Conservation (phyloP, 1,284 basidiomycete genomes). For the Malassezia globosa region DNA sequence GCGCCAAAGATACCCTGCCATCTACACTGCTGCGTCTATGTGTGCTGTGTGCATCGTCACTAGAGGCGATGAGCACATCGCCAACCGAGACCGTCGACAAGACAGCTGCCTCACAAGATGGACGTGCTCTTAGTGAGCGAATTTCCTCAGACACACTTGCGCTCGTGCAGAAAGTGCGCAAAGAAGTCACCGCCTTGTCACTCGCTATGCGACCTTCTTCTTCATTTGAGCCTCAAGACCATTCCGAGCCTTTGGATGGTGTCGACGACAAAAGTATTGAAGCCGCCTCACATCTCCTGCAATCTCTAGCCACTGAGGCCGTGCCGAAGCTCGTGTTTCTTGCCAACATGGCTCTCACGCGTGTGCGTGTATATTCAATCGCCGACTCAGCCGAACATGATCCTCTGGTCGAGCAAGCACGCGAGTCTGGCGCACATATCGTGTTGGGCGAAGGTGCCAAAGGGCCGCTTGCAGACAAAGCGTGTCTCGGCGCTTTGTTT, state of each 20-base stretch:
- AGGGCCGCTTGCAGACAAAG: conserved; percentile 20
- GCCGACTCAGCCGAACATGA: conserved; percentile 5
- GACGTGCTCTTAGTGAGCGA: conserved; percentile 19
- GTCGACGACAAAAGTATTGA: conserved; percentile 27
- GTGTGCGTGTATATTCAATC: conserved; percentile 12
- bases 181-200: conserved; percentile 27
- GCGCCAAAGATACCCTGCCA: conserved; percentile 19
- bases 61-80: conserved; percentile 24
- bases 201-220: conserved; percentile 27
- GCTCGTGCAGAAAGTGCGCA: conserved; percentile 24
- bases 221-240: not conserved
- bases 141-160: conserved; percentile 24
- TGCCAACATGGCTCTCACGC: conserved; percentile 31
- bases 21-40: conserved; percentile 33
- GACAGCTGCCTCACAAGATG: conserved; percentile 15
- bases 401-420: conserved; percentile 18
- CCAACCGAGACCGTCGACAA: conserved; percentile 7
- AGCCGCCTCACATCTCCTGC: conserved; percentile 26
- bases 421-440: conserved; percentile 27
- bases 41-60: conserved; percentile 36
- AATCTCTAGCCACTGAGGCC: conserved; percentile 25
- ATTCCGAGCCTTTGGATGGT: conserved; percentile 20
- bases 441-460: conserved; percentile 25
- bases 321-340: conserved; percentile 35
- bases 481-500: conserved; percentile 26